Evolutionary conservation across 169 alveolate species (phyloP), one percentile per base, ranked within the genome.

Genomic region (Eimeria brunetti): DNA sequence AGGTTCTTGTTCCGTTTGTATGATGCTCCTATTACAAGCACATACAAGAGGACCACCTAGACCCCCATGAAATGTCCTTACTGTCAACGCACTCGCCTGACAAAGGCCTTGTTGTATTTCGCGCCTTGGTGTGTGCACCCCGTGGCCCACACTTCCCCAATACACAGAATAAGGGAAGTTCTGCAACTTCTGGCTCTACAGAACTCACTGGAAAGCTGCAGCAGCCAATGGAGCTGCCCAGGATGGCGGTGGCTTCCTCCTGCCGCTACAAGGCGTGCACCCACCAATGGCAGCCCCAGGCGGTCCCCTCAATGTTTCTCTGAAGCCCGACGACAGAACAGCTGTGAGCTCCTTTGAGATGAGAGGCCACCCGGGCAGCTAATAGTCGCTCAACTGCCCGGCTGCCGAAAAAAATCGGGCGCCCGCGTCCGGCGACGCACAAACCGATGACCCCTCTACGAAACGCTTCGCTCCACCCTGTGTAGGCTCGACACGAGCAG

Each of bases 341-440:
- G 92, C 62, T 24, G 64, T 41, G 58, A 60, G 36, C 44, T 60
- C 46, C 81, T 86, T 41, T 51, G 22, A 62, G 51, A 38, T 12
- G 81, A 49, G 80, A 58, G 81, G 81, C 92, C 64, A 86, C 81
- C 81, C 92, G 92, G 92, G 92, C 92, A 86, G 92, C 92, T 81
- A 71, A 49, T 41, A 58, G 14, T 24, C 56, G 62, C 33, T 44
- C 92, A 86, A 86, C 92, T 86, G 92, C 92, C 81, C 78, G 81
- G 92, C 92, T 62, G 92, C 92, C 81, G 83, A 62, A 86, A 86
- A 80, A 86, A 60, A 49, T 86, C 81, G 81, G 92, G 83, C 92
- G 92, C 81, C 92, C 83, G 92, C 92, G 78, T 86, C 92, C 92
- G 51, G 81, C 46, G 80, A 71, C 60, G 78, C 58, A 22, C 92